These are phyloP conservation scores for Backusella psychrophila DNA, from an alignment of 192 early-diverging fungal genomes.

Conservation along the genomic window DNA sequence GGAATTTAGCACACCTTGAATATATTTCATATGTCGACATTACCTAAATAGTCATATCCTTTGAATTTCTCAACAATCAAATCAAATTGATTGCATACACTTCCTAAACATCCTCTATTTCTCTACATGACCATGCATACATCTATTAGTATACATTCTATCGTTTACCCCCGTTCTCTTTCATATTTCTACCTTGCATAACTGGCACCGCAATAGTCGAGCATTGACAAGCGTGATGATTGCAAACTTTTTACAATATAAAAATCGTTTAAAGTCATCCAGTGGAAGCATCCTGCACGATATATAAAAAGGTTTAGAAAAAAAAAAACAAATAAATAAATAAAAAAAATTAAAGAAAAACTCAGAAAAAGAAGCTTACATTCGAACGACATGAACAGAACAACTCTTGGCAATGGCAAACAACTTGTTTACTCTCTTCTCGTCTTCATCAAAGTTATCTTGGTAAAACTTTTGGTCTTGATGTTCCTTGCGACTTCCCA, in stretches of 20 bases:
- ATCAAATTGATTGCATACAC: conserved; percentile 32
- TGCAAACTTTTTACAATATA: conserved; percentile 71
- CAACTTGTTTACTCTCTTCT: conserved; percentile 66
- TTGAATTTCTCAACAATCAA: conserved; percentile 33
- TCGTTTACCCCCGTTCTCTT: background rate
- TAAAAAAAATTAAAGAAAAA: background rate
- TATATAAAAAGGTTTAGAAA: background rate
- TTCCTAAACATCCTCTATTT: conserved; percentile 21
- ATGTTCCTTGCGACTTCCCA: conserved; percentile 79
- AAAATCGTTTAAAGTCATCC: conserved; percentile 83
- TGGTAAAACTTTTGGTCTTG: conserved; percentile 69
- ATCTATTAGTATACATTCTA: background rate
- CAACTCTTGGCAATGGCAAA: conserved; percentile 72
- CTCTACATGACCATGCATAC: conserved; percentile 12
- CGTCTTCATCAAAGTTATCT: conserved; percentile 66
- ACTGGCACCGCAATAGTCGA: conserved; percentile 55
- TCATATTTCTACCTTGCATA: conserved; percentile 47
- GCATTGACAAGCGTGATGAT: conserved; percentile 82
- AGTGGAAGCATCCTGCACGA: conserved; percentile 57
- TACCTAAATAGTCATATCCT: conserved; percentile 46
- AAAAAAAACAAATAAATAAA: background rate
- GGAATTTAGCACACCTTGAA: background rate
- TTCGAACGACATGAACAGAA: conserved; percentile 70
- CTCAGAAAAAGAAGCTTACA: conserved; percentile 38
- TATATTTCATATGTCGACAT: background rate